Conservation (phyloP, 306 rosid species). For the Albizia julibrissin region DNA sequence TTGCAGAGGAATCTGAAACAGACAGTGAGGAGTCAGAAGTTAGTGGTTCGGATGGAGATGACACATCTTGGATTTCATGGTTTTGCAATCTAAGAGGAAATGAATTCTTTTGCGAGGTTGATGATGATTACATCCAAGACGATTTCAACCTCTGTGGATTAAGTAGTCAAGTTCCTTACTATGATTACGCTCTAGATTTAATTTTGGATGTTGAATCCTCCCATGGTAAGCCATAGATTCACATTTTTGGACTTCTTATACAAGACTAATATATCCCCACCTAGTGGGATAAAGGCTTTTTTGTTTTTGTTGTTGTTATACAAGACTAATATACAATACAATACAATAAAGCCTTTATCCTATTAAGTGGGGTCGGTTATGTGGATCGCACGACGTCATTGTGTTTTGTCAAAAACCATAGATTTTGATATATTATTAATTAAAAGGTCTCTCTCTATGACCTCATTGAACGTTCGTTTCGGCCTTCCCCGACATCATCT, state of each 20-base stretch:
- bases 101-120: constrained; percentile 96
- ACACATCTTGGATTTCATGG: constrained; percentile 99
- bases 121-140: constrained; percentile 95
- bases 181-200: constrained; percentile 95
- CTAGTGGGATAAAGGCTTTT: too few relatives aligned
- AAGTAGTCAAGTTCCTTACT: constrained; percentile 99
- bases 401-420: too few relatives aligned
- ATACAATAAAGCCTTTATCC: too few relatives aligned
- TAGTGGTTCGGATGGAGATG: constrained; percentile 96
- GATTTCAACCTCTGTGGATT: constrained; percentile 94
- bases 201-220: constrained; percentile 98
- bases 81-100: constrained; percentile 98
- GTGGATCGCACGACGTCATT: too few relatives aligned
- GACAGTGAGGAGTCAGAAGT: constrained; percentile 98
- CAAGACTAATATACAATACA: too few relatives aligned
- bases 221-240: constrained; percentile 62
- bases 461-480: too few relatives aligned
- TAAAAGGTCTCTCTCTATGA: too few relatives aligned
- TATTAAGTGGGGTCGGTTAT: too few relatives aligned
- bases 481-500: too few relatives aligned
- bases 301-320: too few relatives aligned
- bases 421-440: too few relatives aligned
- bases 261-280: background rate
- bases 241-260: background rate
- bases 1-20: constrained; percentile 94